These are phyloP conservation scores for Teunomyces lycoperdinae DNA, from an alignment of 805 yeast genomes.

Conservation along the genomic window DNA sequence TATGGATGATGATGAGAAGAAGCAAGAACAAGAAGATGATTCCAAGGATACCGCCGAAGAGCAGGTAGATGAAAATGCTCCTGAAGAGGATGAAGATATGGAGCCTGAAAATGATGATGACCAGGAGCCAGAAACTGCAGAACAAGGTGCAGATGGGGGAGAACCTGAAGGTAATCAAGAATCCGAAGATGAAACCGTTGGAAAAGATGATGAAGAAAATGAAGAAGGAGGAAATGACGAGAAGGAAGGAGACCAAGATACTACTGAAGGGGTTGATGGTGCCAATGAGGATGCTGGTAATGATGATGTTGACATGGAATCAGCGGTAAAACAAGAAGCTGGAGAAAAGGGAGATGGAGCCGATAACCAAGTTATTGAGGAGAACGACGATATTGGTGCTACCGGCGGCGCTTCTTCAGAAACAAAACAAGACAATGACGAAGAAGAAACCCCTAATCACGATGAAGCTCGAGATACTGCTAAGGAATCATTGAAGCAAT, in stretches of 20 bases:
- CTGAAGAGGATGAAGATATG: constrained; percentile 15
- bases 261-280: constrained; percentile 55
- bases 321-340: constrained; percentile 57
- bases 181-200: constrained; percentile 26
- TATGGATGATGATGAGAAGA: constrained; percentile 26
- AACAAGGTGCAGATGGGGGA: constrained; percentile 18
- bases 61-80: constrained; percentile 19
- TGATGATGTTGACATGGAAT: constrained; percentile 49
- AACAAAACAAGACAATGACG: constrained; percentile 37
- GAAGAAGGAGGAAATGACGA: constrained; percentile 41
- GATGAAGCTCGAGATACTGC: constrained; percentile 65
- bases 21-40: constrained; percentile 30
- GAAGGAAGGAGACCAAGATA: constrained; percentile 30
- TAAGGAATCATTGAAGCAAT: constrained; percentile 74
- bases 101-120: constrained; percentile 11
- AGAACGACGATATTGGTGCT: constrained; percentile 66
- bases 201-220: constrained; percentile 12
- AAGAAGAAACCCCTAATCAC: constrained; percentile 37
- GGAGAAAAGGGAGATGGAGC: constrained; percentile 66
- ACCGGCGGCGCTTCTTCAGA: constrained; percentile 50
- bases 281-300: constrained; percentile 40
- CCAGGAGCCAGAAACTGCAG: constrained; percentile 22
- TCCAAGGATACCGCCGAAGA: constrained; percentile 23
- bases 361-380: constrained; percentile 52
- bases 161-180: constrained; percentile 27